These are phyloP conservation scores for Phytophthora crassamura DNA, from an alignment of 352 stramenopile genomes.

Conservation along the genomic window DNA sequence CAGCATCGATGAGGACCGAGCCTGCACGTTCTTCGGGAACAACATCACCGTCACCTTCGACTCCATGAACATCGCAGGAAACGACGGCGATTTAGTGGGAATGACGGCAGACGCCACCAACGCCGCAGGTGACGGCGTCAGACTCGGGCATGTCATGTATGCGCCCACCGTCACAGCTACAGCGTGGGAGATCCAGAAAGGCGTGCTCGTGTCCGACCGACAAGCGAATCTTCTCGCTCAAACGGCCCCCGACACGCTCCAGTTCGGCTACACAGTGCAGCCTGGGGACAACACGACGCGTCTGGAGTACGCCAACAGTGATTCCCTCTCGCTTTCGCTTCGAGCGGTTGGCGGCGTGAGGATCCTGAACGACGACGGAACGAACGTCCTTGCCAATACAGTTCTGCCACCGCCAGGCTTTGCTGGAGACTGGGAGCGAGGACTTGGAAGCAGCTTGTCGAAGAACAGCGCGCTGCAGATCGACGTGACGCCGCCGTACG, in stretches of 20 bases:
- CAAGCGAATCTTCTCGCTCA: slow-evolving; percentile 43
- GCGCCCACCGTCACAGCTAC: slow-evolving; percentile 43
- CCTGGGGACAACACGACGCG: slow-evolving; percentile 58
- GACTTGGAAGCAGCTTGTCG: slow-evolving; percentile 66
- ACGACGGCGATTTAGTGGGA: slow-evolving; percentile 69
- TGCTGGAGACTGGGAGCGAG: slow-evolving; percentile 63
- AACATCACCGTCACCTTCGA: slow-evolving; percentile 85
- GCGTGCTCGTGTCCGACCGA: slow-evolving; percentile 46
- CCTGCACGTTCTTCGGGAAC: slow-evolving; percentile 83
- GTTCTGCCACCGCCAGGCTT: slow-evolving; percentile 60
- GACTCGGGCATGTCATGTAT: slow-evolving; percentile 53
- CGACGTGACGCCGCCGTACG: slow-evolving; percentile 52
- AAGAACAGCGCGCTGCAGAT: slow-evolving; percentile 55
- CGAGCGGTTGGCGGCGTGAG: slow-evolving; percentile 16
- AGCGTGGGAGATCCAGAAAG: slow-evolving; percentile 79
- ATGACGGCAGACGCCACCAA: slow-evolving; percentile 67
- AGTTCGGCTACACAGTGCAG: slow-evolving; percentile 72
- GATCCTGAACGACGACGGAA: slow-evolving; percentile 51
- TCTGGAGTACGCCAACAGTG: slow-evolving; percentile 77
- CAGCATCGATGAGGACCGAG: slow-evolving; percentile 58
- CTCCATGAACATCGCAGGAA: slow-evolving; percentile 69
- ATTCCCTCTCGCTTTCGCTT: slow-evolving; percentile 59
- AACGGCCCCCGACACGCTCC: slow-evolving; percentile 44
- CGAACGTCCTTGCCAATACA: slow-evolving; percentile 37
- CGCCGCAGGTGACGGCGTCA: slow-evolving; percentile 41